Percentiles rank a stretch among this genome's conserved stretches.
Evolutionary conservation across 768 basidiomycete species (phyloP).

Genomic region (Russula olivacea): DNA sequence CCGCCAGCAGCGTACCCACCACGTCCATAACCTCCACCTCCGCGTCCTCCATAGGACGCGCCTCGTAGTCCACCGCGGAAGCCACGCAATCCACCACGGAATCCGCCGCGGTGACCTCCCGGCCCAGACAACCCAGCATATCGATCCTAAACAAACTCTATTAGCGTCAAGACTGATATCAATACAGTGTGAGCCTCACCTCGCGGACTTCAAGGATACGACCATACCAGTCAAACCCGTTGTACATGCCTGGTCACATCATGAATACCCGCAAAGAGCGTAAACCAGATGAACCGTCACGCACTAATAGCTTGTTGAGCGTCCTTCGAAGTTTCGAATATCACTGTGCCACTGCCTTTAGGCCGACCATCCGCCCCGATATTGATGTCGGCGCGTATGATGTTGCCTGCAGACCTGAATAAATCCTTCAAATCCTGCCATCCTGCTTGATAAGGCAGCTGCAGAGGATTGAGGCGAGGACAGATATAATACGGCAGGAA

Average conservation of each 20-base stretch:
- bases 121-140: constrained; percentile 80
- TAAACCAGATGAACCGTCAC: constrained; percentile 29
- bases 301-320: constrained; percentile 87
- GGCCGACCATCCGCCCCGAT: constrained; percentile 89
- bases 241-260: constrained; percentile 71
- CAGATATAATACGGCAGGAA: not conserved
- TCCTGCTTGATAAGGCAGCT: constrained; percentile 95
- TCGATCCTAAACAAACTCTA: constrained; percentile 52
- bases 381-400: constrained; percentile 93
- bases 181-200: constrained; percentile 39
- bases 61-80: constrained; percentile 49
- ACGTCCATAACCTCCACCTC: constrained; percentile 56
- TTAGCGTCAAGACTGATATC: not conserved
- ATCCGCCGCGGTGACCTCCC: constrained; percentile 50
- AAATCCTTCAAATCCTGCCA: constrained; percentile 99
- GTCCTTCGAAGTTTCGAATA: constrained; percentile 87
- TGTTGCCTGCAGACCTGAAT: constrained; percentile 92
- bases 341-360: constrained; percentile 96
- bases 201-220: constrained; percentile 93
- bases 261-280: constrained; percentile 1
- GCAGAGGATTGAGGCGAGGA: not conserved
- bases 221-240: constrained; percentile 97
- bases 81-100: constrained; percentile 38
- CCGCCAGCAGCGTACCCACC: constrained; percentile 44
- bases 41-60: constrained; percentile 42